Evolutionary conservation across 495 filamentous ascomycete genomes (phyloP).

Genomic region (Lasiosphaeria hispida): DNA sequence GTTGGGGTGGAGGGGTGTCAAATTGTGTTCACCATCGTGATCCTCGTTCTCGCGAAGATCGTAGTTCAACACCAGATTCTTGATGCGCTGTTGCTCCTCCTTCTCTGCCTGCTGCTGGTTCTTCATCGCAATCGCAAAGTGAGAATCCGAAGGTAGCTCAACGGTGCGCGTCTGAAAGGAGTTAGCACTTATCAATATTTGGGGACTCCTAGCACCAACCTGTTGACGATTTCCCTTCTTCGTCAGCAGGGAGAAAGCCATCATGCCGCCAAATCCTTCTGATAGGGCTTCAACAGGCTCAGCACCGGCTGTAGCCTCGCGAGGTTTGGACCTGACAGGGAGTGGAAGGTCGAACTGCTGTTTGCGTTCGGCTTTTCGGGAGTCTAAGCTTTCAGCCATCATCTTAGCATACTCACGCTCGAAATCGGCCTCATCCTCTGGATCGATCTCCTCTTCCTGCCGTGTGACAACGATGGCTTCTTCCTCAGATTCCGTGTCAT

Average conservation of each 20-base stretch:
- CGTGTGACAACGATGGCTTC: constrained; percentile 89
- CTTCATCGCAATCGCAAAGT: constrained; percentile 92
- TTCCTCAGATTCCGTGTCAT: constrained; percentile 64
- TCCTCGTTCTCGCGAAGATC: constrained; percentile 80
- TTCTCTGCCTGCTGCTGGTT: constrained; percentile 90
- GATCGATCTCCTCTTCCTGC: constrained; percentile 86
- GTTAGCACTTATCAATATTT: neutral
- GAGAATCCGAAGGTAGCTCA: constrained; percentile 90
- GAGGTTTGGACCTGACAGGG: constrained; percentile 74
- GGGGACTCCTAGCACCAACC: constrained; percentile 45
- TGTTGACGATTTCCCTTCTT: constrained; percentile 96
- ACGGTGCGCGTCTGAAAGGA: constrained; percentile 77
- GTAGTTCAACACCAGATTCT: constrained; percentile 93
- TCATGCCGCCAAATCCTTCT: constrained; percentile 45
- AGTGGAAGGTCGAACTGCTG: constrained; percentile 89
- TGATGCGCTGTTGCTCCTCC: constrained; percentile 97
- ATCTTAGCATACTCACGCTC: constrained; percentile 97
- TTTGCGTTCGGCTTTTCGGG: constrained; percentile 91
- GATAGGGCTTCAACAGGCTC: constrained; percentile 43
- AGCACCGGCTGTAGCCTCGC: constrained; percentile 44
- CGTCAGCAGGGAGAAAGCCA: constrained; percentile 94
- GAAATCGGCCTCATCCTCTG: constrained; percentile 93
- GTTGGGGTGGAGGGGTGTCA: constrained; percentile 32
- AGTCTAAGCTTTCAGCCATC: constrained; percentile 96
- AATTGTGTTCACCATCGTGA: constrained; percentile 63